These are phyloP conservation scores for Pseudogymnoascus sp. DNA, from an alignment of 2,329 filamentous ascomycete species.

Conservation along the genomic window DNA sequence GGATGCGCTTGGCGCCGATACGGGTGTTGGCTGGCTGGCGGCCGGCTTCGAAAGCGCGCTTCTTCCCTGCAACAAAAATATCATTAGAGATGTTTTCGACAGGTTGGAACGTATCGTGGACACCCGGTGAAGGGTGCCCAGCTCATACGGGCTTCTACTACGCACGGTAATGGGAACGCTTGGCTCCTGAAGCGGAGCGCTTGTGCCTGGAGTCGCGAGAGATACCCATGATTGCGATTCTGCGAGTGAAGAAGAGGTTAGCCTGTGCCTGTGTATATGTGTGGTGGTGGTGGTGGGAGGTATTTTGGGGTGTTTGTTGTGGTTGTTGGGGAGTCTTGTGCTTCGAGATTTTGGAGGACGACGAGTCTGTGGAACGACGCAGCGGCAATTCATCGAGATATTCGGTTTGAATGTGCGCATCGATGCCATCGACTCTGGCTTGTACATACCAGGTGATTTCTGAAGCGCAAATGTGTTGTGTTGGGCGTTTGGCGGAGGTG, in stretches of 20 bases:
- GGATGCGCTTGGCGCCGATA: slow-evolving; percentile 95
- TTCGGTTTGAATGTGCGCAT: not conserved
- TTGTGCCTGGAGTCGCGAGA: slow-evolving; percentile 99
- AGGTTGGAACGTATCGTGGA: slow-evolving; percentile 62
- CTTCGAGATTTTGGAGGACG: not conserved
- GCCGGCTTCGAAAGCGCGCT: slow-evolving; percentile 98
- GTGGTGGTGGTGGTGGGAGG: not conserved
- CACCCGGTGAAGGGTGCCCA: slow-evolving; percentile 26
- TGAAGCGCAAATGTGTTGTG: slow-evolving; percentile 9
- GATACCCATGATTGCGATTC: slow-evolving; percentile 94
- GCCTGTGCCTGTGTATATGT: slow-evolving; percentile 13
- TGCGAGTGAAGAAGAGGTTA: slow-evolving; percentile 33
- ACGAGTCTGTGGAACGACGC: not conserved
- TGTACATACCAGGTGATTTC: slow-evolving; percentile 9
- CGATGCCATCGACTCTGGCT: slow-evolving; percentile 5
- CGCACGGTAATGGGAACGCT: slow-evolving; percentile 86
- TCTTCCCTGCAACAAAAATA: slow-evolving; percentile 62
- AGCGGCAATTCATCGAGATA: slow-evolving; percentile 1
- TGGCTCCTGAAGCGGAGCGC: slow-evolving; percentile 97
- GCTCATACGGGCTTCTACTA: slow-evolving; percentile 61
- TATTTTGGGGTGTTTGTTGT: not conserved
- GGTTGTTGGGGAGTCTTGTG: not conserved
- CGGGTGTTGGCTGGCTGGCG: slow-evolving; percentile 99
- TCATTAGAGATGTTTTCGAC: slow-evolving; percentile 37
- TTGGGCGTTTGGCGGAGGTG: slow-evolving; percentile 9